These are phyloP conservation scores for Pelargonium myrrhifolium DNA, from an alignment of 441 rosid species.

Conservation along the genomic window DNA sequence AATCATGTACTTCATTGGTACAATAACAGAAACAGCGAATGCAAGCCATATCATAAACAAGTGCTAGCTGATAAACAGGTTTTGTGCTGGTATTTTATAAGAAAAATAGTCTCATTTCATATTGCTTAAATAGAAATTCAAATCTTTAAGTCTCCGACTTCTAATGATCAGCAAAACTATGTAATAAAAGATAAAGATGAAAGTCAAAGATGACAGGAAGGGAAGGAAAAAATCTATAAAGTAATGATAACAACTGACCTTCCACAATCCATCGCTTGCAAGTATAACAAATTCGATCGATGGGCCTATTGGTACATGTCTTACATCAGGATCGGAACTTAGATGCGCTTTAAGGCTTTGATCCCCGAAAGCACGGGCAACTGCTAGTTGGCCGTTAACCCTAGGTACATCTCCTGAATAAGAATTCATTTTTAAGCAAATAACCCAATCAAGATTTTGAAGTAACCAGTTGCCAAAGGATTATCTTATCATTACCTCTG, in stretches of 20 bases:
- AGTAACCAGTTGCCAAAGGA: too few species aligned
- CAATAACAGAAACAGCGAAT: too few species aligned
- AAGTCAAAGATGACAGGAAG: neutral
- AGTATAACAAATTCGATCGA: slow-evolving; percentile 46
- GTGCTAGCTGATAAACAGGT: neutral
- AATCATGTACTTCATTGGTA: too few species aligned
- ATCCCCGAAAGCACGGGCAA: slow-evolving; percentile 74
- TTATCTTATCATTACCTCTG: too few species aligned
- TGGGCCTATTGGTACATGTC: slow-evolving; percentile 41
- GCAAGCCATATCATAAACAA: neutral
- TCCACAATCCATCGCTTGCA: slow-evolving; percentile 73
- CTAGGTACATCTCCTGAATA: slow-evolving; percentile 66
- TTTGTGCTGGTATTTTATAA: neutral
- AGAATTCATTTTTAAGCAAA: slow-evolving; percentile 15
- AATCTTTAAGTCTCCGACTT: neutral
- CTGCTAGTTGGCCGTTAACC: slow-evolving; percentile 72
- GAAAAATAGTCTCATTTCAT: neutral
- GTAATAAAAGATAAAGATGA: slow-evolving; percentile 7
- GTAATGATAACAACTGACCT: slow-evolving; percentile 36
- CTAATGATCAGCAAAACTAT: neutral
- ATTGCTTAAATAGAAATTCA: neutral
- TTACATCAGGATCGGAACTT: slow-evolving; percentile 56
- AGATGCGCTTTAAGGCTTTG: slow-evolving; percentile 65
- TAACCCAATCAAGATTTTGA: neutral
- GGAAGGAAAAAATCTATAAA: neutral